A percentile compares a stretch with the other conserved stretches of the same genome.
These are phyloP conservation scores for Infundibulicybe gibba DNA, from an alignment of 768 basidiomycete species.

Conservation along the genomic window DNA sequence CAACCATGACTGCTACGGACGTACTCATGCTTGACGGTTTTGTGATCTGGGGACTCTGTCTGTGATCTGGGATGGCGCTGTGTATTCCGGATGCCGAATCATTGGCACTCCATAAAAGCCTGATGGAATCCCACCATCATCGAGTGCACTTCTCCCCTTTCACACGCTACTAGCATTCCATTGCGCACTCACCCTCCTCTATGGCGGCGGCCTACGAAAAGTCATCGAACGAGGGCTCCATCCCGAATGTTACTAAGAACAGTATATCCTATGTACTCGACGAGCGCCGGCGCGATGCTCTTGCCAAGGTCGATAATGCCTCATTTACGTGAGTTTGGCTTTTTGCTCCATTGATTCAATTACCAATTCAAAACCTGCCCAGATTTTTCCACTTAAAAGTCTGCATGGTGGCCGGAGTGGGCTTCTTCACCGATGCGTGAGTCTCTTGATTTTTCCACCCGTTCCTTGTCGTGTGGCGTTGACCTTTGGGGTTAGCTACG, in stretches of 20 bases:
- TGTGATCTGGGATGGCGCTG: too few species aligned
- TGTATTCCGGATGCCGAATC: too few species aligned
- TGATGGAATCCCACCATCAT: neutral
- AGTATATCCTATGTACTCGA: conserved; percentile 46
- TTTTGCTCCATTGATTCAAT: neutral
- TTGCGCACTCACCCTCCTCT: conserved; percentile 11
- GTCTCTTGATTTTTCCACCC: conserved; percentile 13
- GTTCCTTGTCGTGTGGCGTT: neutral
- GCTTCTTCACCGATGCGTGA: conserved; percentile 88
- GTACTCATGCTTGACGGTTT: too few species aligned
- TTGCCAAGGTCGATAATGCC: conserved; percentile 86
- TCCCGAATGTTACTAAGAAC: conserved; percentile 20
- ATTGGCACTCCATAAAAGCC: too few species aligned
- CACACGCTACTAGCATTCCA: neutral
- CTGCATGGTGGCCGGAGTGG: conserved; percentile 68
- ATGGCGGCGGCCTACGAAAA: conserved; percentile 38
- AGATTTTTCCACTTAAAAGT: conserved; percentile 85
- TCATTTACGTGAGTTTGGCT: conserved; percentile 61
- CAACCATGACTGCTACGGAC: too few species aligned
- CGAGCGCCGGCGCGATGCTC: conserved; percentile 73
- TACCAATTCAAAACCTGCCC: conserved; percentile 5
- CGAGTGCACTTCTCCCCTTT: too few species aligned
- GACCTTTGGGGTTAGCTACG: conserved; percentile 42
- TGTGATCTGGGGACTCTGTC: too few species aligned
- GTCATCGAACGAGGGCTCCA: conserved; percentile 28